Evolutionary conservation across 1,139 yeast species (phyloP), one percentile per base, ranked within the genome.

Genomic region (Torulaspora pretoriensis): DNA sequence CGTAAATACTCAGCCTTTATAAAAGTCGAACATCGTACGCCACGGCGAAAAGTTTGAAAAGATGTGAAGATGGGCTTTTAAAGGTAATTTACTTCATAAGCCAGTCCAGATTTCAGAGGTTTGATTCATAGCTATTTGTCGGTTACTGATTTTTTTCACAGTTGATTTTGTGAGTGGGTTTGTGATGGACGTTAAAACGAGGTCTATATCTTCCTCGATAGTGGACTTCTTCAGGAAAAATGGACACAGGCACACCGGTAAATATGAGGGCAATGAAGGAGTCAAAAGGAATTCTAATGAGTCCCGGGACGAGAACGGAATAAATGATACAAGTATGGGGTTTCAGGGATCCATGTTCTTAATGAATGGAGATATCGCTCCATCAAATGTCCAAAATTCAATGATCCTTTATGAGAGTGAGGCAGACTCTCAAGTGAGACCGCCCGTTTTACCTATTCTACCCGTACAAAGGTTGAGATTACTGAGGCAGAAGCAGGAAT

Each of bases 391-490:
- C 10, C 45, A 44, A 22, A 40, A 43, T 12, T 39, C 44, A 3
- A 23, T 48, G 34, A 44, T 50, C 8, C 36, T 53, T 17, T 50
- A 46, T 31, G 56, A 53, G 30, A 41, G 52, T 26, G 56, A 51
- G 30, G 39, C 52, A 2, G 48, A 43, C 16, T 33, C 39, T 6
- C 47, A 38, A 8, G 42, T 29, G 22, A 52, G 65, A 37, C 66
- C 65, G 3, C 65, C 64, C 3, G 50, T 61, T 17, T 39, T 62
- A 25, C 64, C 65, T 1, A 54, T 61, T 14, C 46, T 61, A 26
- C 67, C 67, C 5, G 36, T 59, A 9, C 65, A 63, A 43, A 49
- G 67, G 35, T 47, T 63, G 42, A 47, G 53, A 35, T 35, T 63
- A 35, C 38, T 63, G 34, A 52, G 63, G 37, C 49, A 53, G 30